Percentiles rank a stretch among this genome's conserved stretches.
phyloP scores from a whole-genome alignment of 371 early-diverging fungal species.

The Mortierella sp. region DNA sequence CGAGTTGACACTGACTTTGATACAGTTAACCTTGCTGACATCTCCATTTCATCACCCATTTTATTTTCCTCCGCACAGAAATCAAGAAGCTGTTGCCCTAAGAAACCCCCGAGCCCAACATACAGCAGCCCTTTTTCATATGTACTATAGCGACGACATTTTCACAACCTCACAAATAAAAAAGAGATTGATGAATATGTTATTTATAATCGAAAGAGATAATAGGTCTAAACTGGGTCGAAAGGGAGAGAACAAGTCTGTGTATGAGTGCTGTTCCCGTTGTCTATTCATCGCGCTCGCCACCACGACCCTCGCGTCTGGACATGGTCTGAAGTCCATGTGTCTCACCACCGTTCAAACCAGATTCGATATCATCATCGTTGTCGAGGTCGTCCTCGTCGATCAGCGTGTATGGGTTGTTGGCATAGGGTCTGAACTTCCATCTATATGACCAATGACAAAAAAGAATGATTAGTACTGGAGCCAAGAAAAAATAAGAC shows the following conservation, averaged over 20 bases:
- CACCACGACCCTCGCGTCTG: conserved; percentile 44
- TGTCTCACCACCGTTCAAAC: conserved; percentile 33
- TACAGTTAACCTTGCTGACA: neutral
- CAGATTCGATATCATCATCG: conserved; percentile 51
- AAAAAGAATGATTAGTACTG: neutral
- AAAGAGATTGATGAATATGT: neutral
- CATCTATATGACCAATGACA: conserved; percentile 17
- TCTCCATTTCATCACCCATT: neutral
- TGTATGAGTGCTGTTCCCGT: neutral
- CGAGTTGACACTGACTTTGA: too few relatives aligned
- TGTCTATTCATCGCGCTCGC: conserved; percentile 45
- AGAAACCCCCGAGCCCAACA: neutral
- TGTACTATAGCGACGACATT: neutral
- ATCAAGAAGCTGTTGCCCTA: conserved; percentile 45
- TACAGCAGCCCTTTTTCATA: neutral
- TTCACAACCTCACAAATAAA: neutral
- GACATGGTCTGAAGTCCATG: conserved; percentile 57
- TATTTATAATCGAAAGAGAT: neutral
- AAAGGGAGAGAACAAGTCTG: neutral
- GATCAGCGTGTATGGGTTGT: conserved; percentile 69
- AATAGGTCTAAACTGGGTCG: neutral
- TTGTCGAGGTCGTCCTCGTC: conserved; percentile 59
- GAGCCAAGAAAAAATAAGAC: neutral
- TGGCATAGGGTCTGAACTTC: conserved; percentile 67
- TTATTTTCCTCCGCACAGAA: conserved; percentile 16